Evolutionary conservation across 2,329 filamentous ascomycete species (phyloP).

Genomic region (Ophiostoma populinum): DNA sequence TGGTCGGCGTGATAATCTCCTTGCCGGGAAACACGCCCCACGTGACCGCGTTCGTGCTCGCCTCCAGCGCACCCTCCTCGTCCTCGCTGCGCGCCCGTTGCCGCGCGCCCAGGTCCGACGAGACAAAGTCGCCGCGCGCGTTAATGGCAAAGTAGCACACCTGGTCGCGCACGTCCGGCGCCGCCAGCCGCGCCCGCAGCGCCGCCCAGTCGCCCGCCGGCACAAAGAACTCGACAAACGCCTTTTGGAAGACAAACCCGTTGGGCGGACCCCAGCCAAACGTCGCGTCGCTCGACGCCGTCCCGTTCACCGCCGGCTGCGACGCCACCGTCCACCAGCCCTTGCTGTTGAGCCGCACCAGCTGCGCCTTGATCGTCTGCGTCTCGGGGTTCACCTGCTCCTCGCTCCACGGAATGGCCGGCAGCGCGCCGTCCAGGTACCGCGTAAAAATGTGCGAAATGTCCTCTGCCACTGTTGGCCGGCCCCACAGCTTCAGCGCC

Average conservation of each 20-base stretch:
- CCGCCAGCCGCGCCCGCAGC: slow-evolving; percentile 45
- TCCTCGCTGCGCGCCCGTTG: slow-evolving; percentile 15
- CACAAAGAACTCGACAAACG: slow-evolving; percentile 94
- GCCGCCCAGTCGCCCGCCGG: slow-evolving; percentile 52
- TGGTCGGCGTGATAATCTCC: slow-evolving; percentile 95
- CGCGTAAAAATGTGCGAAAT: slow-evolving; percentile 66
- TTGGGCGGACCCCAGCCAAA: slow-evolving; percentile 90
- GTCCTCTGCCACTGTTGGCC: slow-evolving; percentile 51
- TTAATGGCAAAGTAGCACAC: slow-evolving; percentile 85
- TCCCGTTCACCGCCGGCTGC: slow-evolving; percentile 81
- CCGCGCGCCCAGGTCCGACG: slow-evolving; percentile 48
- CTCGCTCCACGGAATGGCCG: slow-evolving; percentile 86
- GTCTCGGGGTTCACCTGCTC: slow-evolving; percentile 76
- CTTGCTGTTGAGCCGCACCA: slow-evolving; percentile 57
- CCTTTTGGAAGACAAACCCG: slow-evolving; percentile 95
- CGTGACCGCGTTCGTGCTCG: slow-evolving; percentile 78
- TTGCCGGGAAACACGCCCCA: slow-evolving; percentile 99
- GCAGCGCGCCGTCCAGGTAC: slow-evolving; percentile 63
- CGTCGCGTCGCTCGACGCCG: slow-evolving; percentile 55
- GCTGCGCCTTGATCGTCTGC: slow-evolving; percentile 55
- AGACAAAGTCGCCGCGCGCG: slow-evolving; percentile 56
- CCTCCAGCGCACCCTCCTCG: slow-evolving; percentile 15
- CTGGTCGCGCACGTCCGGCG: slow-evolving; percentile 39
- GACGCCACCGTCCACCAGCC: slow-evolving; percentile 96
- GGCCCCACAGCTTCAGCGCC: slow-evolving; percentile 72